Evolutionary conservation across 2,329 filamentous ascomycete genomes (phyloP).

Genomic region (Aspergillus thermomutatus): DNA sequence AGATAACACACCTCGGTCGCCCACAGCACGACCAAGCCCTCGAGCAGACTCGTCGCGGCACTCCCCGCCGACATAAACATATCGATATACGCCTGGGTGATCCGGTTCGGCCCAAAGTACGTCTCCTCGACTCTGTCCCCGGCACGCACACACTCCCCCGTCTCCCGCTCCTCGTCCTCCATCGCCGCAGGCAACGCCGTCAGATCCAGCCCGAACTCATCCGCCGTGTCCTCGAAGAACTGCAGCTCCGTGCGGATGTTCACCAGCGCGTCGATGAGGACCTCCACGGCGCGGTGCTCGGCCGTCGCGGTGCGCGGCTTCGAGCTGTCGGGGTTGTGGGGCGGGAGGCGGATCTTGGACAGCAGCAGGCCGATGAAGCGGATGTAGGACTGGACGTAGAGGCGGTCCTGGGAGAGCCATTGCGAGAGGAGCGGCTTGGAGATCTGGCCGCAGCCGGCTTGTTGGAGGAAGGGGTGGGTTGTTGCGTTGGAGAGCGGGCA

Average conservation of each 20-base stretch:
- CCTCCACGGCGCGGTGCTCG: constrained; percentile 57
- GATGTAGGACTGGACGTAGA: constrained; percentile 69
- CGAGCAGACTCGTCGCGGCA: constrained; percentile 54
- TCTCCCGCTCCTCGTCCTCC: constrained; percentile 10
- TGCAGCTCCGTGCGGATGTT: constrained; percentile 65
- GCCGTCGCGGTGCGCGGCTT: constrained; percentile 32
- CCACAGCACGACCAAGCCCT: constrained; percentile 72
- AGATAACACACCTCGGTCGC: constrained; percentile 68
- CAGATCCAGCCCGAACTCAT: constrained; percentile 57
- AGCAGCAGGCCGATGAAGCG: constrained; percentile 64
- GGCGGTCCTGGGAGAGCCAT: constrained; percentile 70
- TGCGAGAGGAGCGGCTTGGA: constrained; percentile 54
- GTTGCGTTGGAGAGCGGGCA: constrained; percentile 55
- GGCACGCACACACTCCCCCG: constrained; percentile 22
- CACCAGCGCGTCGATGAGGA: constrained; percentile 62
- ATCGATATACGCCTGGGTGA: constrained; percentile 56
- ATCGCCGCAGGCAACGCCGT: constrained; percentile 30
- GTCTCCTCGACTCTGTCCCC: constrained; percentile 1
- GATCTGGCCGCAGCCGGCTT: constrained; percentile 62
- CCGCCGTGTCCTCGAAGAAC: constrained; percentile 65
- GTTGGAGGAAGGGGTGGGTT: constrained; percentile 62
- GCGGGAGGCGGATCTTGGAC: constrained; percentile 55
- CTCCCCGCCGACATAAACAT: constrained; percentile 57
- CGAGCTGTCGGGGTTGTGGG: constrained; percentile 27
- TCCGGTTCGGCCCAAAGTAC: constrained; percentile 33